Evolutionary conservation across 1,284 basidiomycete species (phyloP).

Genomic region (Cutaneotrichosporon sp.): DNA sequence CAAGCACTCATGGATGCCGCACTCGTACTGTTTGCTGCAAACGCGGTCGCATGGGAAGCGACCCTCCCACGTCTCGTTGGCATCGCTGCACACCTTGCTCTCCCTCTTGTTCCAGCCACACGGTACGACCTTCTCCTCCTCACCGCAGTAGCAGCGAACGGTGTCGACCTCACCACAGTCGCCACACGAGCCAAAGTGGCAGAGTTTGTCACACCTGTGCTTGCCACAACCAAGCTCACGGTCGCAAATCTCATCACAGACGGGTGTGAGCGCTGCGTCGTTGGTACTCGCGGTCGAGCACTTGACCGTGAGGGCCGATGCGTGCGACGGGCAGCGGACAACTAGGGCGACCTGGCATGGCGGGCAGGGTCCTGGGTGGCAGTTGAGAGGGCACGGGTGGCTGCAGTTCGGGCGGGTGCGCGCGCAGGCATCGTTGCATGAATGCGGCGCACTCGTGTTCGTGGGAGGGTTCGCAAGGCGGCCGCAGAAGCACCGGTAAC

Average conservation of each 20-base stretch:
- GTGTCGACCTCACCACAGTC: conserved; percentile 62
- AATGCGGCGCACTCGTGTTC: conserved; percentile 74
- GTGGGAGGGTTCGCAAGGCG: conserved; percentile 68
- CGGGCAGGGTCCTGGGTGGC: conserved; percentile 77
- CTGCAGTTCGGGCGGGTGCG: conserved; percentile 61
- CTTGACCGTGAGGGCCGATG: conserved; percentile 62
- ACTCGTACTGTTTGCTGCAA: conserved; percentile 72
- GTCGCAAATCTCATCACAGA: conserved; percentile 68
- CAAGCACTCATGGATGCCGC: conserved; percentile 69
- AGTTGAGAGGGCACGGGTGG: conserved; percentile 69
- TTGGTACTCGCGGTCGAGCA: conserved; percentile 59
- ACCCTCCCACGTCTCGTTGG: conserved; percentile 62
- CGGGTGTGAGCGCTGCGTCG: conserved; percentile 55
- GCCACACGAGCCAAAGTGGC: conserved; percentile 71
- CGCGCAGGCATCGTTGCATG: conserved; percentile 72
- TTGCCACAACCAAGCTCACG: conserved; percentile 65
- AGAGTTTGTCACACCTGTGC: conserved; percentile 59
- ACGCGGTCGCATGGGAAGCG: conserved; percentile 64
- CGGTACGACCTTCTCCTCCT: conserved; percentile 60
- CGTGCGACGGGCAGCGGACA: conserved; percentile 67
- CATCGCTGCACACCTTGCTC: conserved; percentile 38
- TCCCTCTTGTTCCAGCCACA: conserved; percentile 64
- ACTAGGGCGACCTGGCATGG: conserved; percentile 61
- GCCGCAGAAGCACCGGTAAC: conserved; percentile 83
- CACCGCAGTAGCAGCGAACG: conserved; percentile 74